Conservation (phyloP, 257 asterid genomes). For the Buddleja alternifolia region DNA sequence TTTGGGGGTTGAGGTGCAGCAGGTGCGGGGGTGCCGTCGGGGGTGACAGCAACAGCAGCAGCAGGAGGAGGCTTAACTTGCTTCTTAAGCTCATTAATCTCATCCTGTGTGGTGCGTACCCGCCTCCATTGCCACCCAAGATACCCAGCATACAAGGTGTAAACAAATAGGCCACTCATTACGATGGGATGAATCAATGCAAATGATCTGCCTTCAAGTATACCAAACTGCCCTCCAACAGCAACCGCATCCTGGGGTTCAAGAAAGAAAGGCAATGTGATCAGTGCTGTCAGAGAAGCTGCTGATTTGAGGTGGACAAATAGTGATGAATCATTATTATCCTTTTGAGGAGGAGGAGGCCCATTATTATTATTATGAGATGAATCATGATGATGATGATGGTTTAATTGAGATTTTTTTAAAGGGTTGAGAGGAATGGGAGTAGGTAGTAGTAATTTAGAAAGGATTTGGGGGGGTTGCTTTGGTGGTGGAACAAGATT, state of each 20-base stretch:
- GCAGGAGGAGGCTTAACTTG: slow-evolving; percentile 72
- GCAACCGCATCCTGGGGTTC: slow-evolving; percentile 80
- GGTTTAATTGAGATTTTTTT: slow-evolving; percentile 28
- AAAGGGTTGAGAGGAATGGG: slow-evolving; percentile 21
- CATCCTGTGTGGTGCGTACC: slow-evolving; percentile 77
- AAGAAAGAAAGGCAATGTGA: slow-evolving; percentile 64
- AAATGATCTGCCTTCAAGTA: slow-evolving; percentile 79
- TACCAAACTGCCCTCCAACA: slow-evolving; percentile 81
- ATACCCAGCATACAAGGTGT: slow-evolving; percentile 85
- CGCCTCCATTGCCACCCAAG: slow-evolving; percentile 99
- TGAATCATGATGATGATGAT: slow-evolving; percentile 18
- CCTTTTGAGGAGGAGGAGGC: too few species aligned
- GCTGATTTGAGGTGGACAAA: slow-evolving; percentile 46
- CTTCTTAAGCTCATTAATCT: slow-evolving; percentile 80
- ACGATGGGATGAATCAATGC: slow-evolving; percentile 82
- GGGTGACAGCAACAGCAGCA: slow-evolving; percentile 69
- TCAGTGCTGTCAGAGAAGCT: slow-evolving; percentile 68
- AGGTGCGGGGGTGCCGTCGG: slow-evolving; percentile 51
- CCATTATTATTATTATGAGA: too few species aligned
- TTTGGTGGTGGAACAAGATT: slow-evolving; percentile 24
- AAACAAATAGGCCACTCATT: slow-evolving; percentile 71
- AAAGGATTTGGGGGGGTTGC: slow-evolving; percentile 22
- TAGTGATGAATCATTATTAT: background rate
- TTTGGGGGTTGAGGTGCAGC: slow-evolving; percentile 42
- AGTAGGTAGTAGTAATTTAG: slow-evolving; percentile 33